Conservation (phyloP, 768 basidiomycete genomes). For the Mycena alexandri region DNA sequence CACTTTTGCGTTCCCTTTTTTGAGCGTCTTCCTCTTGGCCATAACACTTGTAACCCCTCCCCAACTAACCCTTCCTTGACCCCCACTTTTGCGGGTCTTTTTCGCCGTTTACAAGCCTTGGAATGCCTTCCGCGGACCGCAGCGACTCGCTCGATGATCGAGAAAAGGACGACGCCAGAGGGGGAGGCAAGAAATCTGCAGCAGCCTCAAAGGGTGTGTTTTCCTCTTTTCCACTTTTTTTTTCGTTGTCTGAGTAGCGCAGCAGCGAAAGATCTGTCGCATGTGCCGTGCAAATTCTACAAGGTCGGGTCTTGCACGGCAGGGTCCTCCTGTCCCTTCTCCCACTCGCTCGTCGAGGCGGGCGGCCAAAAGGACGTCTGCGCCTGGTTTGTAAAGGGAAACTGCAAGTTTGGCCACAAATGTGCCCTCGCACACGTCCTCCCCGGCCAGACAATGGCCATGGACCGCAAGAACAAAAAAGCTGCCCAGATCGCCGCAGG, state of each 20-base stretch:
- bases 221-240: slow-evolving; percentile 1
- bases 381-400: slow-evolving; percentile 95
- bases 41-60: too few relatives aligned
- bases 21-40: not conserved
- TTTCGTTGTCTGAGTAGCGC: slow-evolving; percentile 20
- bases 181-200: slow-evolving; percentile 41
- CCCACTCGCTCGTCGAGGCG: slow-evolving; percentile 79
- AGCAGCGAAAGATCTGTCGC: slow-evolving; percentile 89
- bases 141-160: slow-evolving; percentile 34
- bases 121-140: slow-evolving; percentile 34
- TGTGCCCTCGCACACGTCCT: slow-evolving; percentile 95
- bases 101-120: not conserved
- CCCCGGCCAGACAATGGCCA: slow-evolving; percentile 93
- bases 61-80: not conserved
- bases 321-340: slow-evolving; percentile 95
- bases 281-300: slow-evolving; percentile 99
- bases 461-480: slow-evolving; percentile 99
- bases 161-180: slow-evolving; percentile 36
- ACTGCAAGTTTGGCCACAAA: slow-evolving; percentile 77
- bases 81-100: slow-evolving; percentile 5
- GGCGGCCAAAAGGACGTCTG: slow-evolving; percentile 86
- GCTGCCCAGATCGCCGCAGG: slow-evolving; percentile 80
- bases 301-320: slow-evolving; percentile 95
- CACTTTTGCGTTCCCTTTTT: slow-evolving; percentile 23
- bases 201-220: slow-evolving; percentile 48